Evolutionary conservation across 1,284 basidiomycete genomes (phyloP).

Genomic region (Schizophyllum commune): DNA sequence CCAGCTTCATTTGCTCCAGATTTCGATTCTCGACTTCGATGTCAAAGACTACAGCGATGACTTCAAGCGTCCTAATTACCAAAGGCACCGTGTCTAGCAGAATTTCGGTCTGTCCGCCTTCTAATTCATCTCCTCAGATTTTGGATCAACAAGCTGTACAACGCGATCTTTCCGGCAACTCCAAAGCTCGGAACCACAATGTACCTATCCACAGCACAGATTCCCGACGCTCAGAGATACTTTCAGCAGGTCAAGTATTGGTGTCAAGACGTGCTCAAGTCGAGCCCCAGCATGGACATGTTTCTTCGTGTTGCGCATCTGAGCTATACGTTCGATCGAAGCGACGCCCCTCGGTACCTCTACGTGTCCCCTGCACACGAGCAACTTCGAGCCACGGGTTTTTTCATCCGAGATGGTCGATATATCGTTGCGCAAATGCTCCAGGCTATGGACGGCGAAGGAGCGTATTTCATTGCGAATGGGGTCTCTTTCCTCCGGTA

Average conservation of each 20-base stretch:
- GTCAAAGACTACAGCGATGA: constrained; percentile 10
- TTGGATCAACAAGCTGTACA: constrained; percentile 31
- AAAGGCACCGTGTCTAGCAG: background rate
- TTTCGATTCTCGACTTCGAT: constrained; percentile 30
- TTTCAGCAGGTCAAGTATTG: constrained; percentile 32
- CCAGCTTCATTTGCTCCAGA: constrained; percentile 39
- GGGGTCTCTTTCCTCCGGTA: constrained; percentile 22
- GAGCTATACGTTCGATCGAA: constrained; percentile 9
- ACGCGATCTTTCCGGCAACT: constrained; percentile 31
- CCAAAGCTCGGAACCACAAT: constrained; percentile 26
- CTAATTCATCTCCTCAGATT: constrained; percentile 17
- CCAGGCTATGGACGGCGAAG: constrained; percentile 16
- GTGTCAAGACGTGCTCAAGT: constrained; percentile 28
- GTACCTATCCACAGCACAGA: constrained; percentile 15
- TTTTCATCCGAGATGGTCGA: too few relatives aligned
- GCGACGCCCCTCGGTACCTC: constrained; percentile 9
- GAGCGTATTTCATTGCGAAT: constrained; percentile 13
- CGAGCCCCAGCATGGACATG: constrained; percentile 12
- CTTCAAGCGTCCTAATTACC: background rate
- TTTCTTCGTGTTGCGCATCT: constrained; percentile 5
- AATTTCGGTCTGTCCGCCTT: constrained; percentile 2
- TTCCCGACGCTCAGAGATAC: constrained; percentile 28
- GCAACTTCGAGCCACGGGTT: too few relatives aligned
- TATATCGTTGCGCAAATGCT: constrained; percentile 33
- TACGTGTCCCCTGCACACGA: constrained; percentile 4